These are phyloP conservation scores for Ceratobasidium papillatum DNA, from an alignment of 1,284 basidiomycete species.

Conservation along the genomic window DNA sequence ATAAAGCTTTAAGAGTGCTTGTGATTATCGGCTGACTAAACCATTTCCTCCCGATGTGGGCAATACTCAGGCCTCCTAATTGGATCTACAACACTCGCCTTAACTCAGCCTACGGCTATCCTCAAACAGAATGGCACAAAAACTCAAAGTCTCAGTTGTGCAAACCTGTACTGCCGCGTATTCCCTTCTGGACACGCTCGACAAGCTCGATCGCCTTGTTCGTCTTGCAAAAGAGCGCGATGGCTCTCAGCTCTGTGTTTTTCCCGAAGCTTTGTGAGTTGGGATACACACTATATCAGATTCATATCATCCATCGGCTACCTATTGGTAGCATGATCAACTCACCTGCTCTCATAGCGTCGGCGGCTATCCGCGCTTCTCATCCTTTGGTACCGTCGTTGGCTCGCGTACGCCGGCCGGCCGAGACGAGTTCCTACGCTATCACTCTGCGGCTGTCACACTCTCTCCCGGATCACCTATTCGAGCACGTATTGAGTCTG, in stretches of 20 bases:
- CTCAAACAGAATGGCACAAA: slow-evolving; percentile 18
- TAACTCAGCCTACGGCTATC: not conserved
- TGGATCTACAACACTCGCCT: not conserved
- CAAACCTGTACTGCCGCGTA: slow-evolving; percentile 65
- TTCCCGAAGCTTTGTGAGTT: slow-evolving; percentile 77
- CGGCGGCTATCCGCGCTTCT: slow-evolving; percentile 72
- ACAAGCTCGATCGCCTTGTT: slow-evolving; percentile 64
- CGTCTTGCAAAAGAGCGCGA: slow-evolving; percentile 62
- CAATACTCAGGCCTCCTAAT: not conserved
- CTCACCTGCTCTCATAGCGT: slow-evolving; percentile 56
- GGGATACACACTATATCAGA: slow-evolving; percentile 43
- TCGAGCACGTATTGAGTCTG: slow-evolving; percentile 59
- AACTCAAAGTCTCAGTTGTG: slow-evolving; percentile 59
- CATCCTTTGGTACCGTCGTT: slow-evolving; percentile 66
- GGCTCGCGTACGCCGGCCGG: slow-evolving; percentile 64
- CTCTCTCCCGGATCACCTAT: slow-evolving; percentile 60
- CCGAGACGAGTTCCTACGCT: slow-evolving; percentile 68
- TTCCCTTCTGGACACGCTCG: slow-evolving; percentile 62
- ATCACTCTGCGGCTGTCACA: slow-evolving; percentile 65
- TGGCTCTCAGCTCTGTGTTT: slow-evolving; percentile 66
- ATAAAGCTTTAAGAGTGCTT: not conserved
- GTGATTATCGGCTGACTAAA: slow-evolving; percentile 6
- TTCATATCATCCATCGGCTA: slow-evolving; percentile 43
- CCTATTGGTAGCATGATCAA: slow-evolving; percentile 44
- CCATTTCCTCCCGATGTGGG: not conserved